A percentile compares a stretch with the other conserved stretches of the same genome.
Conservation (phyloP, 2,329 filamentous ascomycete species). For the Curvularia lunata region DNA sequence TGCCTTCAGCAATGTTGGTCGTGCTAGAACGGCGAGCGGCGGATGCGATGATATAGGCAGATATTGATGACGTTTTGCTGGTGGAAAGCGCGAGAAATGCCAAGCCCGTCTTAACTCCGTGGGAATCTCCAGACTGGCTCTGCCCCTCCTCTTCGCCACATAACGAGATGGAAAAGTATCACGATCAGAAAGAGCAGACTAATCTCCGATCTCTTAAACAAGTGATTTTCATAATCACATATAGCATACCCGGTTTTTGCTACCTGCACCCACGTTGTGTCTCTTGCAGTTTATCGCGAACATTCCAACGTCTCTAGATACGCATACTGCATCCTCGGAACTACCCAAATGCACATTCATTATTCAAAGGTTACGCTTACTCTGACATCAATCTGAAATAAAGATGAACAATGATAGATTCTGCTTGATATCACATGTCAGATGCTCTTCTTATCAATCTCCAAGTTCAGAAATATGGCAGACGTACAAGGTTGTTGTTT, state of each 20-base stretch:
- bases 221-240: not conserved
- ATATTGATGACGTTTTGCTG: conserved; percentile 22
- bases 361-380: not conserved
- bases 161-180: not conserved
- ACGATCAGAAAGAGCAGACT: not conserved
- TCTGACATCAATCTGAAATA: too few relatives aligned
- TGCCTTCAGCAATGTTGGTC: conserved; percentile 10
- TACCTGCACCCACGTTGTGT: not conserved
- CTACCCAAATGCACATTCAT: not conserved
- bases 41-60: conserved; percentile 16
- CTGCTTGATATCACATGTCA: not conserved
- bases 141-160: not conserved
- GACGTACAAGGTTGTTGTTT: not conserved
- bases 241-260: not conserved
- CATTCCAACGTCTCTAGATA: not conserved
- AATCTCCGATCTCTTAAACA: not conserved
- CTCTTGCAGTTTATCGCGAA: not conserved
- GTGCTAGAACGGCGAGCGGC: conserved; percentile 3
- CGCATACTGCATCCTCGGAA: not conserved
- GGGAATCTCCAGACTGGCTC: not conserved
- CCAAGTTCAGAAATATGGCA: not conserved
- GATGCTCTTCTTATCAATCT: not conserved
- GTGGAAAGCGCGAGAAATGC: conserved; percentile 33
- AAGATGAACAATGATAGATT: not conserved
- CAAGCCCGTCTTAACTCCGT: conserved; percentile 22